Percentiles rank a stretch among this genome's conserved stretches.
Evolutionary conservation across 257 asterid species (phyloP).

Genomic region (Capsicum chinense): DNA sequence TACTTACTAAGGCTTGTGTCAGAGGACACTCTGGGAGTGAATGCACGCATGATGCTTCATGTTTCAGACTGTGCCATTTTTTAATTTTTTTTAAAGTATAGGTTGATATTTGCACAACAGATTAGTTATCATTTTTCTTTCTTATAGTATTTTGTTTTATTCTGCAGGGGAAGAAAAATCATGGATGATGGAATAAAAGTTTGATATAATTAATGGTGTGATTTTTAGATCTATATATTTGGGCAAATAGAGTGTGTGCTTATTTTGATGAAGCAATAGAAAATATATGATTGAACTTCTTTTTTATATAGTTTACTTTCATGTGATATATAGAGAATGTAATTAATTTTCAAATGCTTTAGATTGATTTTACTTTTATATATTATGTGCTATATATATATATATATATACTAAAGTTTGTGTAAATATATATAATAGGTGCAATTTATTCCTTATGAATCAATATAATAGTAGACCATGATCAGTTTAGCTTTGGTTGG

Average conservation of each 20-base stretch:
- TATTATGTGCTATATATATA: background rate
- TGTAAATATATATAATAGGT: background rate
- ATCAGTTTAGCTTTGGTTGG: too few relatives aligned
- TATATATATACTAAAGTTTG: background rate
- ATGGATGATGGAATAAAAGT: conserved; percentile 29
- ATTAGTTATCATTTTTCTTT: background rate
- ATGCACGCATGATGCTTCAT: background rate
- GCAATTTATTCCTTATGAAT: background rate
- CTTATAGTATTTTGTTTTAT: background rate
- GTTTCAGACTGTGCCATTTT: fast-evolving
- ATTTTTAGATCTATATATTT: background rate
- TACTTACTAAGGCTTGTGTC: too few relatives aligned
- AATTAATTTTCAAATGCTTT: background rate
- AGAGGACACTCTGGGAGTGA: background rate
- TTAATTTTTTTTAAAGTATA: background rate
- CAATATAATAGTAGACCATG: too few relatives aligned
- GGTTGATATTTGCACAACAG: background rate
- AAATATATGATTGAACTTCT: background rate
- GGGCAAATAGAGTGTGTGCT: background rate
- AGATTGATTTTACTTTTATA: background rate
- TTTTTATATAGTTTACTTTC: conserved; percentile 10
- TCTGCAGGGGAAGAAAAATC: conserved; percentile 41
- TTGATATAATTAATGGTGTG: background rate
- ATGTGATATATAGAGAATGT: background rate
- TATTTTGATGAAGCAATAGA: background rate